These are phyloP conservation scores for Populus tomentosa DNA, from an alignment of 441 rosid species.

Conservation along the genomic window DNA sequence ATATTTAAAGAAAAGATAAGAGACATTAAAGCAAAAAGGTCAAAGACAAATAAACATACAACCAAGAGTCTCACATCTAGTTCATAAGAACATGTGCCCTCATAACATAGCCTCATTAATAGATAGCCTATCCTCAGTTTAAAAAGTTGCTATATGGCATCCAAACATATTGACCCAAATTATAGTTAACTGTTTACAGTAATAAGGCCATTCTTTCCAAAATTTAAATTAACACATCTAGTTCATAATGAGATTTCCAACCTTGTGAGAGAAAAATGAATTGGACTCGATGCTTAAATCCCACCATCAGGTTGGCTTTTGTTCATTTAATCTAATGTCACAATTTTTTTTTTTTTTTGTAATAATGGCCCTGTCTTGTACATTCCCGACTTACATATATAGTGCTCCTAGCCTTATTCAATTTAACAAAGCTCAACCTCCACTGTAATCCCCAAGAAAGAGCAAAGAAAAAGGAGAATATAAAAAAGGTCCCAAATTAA, in stretches of 20 bases:
- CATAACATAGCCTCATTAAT: not conserved
- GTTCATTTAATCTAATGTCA: not conserved
- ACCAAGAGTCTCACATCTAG: too few relatives aligned
- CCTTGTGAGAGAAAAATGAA: not conserved
- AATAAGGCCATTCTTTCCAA: too few relatives aligned
- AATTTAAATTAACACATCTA: too few relatives aligned
- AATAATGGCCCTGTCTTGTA: not conserved
- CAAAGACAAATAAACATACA: too few relatives aligned
- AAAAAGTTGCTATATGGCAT: not conserved
- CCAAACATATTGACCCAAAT: not conserved
- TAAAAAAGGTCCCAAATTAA: not conserved
- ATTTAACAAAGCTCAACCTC: not conserved
- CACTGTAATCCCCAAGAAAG: not conserved
- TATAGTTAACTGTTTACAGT: too few relatives aligned
- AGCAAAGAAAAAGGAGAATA: not conserved
- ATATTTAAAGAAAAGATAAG: not conserved
- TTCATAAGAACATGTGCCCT: not conserved
- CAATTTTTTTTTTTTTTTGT: not conserved
- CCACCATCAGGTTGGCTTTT: not conserved
- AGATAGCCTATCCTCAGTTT: not conserved
- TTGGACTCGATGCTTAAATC: not conserved
- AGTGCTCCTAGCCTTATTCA: not conserved
- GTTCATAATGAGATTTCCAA: not conserved
- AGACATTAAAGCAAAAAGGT: not conserved
- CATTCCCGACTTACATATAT: not conserved